A percentile compares a stretch with the other conserved stretches of the same genome.
phyloP scores from a whole-genome alignment of 192 early-diverging fungal genomes.

The Coemansia sp. region DNA sequence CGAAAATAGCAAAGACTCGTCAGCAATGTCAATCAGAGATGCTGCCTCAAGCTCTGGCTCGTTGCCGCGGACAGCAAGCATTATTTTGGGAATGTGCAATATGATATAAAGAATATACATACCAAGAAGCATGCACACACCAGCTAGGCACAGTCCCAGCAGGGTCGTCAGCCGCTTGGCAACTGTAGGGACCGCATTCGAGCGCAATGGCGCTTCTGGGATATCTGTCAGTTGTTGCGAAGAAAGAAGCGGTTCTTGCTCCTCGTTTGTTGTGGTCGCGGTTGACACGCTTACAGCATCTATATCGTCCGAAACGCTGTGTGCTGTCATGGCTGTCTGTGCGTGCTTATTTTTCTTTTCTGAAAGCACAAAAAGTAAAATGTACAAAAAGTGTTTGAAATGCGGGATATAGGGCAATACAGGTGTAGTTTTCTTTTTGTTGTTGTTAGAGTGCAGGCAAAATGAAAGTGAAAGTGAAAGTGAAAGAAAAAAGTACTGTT shows the following conservation, averaged over 20 bases:
- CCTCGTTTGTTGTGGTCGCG: conserved; percentile 7
- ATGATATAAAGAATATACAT: conserved; percentile 38
- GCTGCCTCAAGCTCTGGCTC: conserved; percentile 22
- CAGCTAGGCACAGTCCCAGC: conserved; percentile 24
- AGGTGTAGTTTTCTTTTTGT: neutral
- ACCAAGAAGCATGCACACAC: conserved; percentile 22
- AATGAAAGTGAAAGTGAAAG: too few relatives aligned
- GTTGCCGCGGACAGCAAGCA: conserved; percentile 11
- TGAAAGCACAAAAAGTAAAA: conserved; percentile 5
- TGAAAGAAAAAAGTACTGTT: too few relatives aligned
- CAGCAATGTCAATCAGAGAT: conserved; percentile 26
- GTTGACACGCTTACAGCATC: neutral
- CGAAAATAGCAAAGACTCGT: conserved; percentile 24
- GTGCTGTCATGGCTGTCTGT: neutral
- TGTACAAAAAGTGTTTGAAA: neutral
- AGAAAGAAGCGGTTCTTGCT: conserved; percentile 28
- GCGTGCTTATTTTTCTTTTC: neutral
- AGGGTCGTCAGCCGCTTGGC: conserved; percentile 9
- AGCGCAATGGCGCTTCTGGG: conserved; percentile 2
- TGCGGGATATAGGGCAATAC: conserved; percentile 3
- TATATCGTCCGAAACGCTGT: neutral
- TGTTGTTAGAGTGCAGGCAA: too few relatives aligned
- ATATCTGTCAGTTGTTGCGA: neutral
- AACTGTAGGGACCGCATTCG: neutral
- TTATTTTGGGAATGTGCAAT: conserved; percentile 21